Evolutionary conservation across 345 rosid species (phyloP), one percentile per base, ranked within the genome.

Genomic region (Gossypium sturtianum): DNA sequence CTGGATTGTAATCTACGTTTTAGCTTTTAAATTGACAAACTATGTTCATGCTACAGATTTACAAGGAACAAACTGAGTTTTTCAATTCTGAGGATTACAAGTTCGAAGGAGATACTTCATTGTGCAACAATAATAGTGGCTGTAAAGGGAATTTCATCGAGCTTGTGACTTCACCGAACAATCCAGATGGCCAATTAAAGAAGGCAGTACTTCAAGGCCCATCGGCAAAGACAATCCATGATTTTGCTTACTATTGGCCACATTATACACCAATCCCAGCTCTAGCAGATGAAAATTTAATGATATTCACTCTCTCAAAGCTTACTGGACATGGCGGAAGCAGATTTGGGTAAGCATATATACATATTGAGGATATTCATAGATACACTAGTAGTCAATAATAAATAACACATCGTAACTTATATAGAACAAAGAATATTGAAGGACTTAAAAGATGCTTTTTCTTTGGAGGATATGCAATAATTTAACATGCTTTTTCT

Each of bases 261-360:
- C 87, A 87, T 75, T 92, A 78, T 72, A 79, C 97, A 0, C 80
- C 90, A 9, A 87, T 90, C 53, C 83, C 92, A 22, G 75, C 81
- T 47, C 83, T 86, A 1, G 84, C 77, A 2, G 84, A 87, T 51
- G 86, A 73, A 43, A 84, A 90, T 44, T 44, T 89, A 57, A 79
- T 80, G 83, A 10, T 87, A 17, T 92, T 92, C 75, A 78, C 91
- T 22, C 83, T 90, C 13, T 87, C 93, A 9, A 92, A 90, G 86
- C 79, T 85, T 57, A 91, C 94, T 16, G 97, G 97, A 44, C 94
- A 90, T 78, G 95, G 92, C 5, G 92, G 95, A 49, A 84, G 89
- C 1, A 75, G 92, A 82, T 89, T 89, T 27, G 92, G 92, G 92
- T 84, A 81, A 65, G 83, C 12, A 66, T 22, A 27, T 47, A 34